A percentile compares a stretch with the other conserved stretches of the same genome.
Conservation (phyloP, 192 early-diverging fungal genomes). For the Paraglomus occultum region DNA sequence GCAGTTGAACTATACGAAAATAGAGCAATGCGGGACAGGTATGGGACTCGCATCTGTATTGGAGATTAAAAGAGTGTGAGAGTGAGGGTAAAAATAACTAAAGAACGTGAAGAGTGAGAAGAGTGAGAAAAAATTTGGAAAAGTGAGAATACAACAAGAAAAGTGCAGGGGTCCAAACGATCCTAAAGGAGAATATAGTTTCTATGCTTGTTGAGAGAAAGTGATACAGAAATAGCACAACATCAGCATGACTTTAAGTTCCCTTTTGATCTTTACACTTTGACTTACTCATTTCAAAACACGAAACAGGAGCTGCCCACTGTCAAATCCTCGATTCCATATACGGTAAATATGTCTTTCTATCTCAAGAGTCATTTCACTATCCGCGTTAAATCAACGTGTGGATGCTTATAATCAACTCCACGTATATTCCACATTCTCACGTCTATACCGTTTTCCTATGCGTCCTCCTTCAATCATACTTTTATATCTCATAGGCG, state of each 20-base stretch:
- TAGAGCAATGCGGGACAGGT: conserved; percentile 95
- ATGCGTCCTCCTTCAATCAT: too few relatives aligned
- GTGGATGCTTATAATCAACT: background rate
- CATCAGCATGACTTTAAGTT: background rate
- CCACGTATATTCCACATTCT: background rate
- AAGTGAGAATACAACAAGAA: background rate
- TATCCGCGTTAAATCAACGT: background rate
- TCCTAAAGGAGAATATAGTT: too few relatives aligned
- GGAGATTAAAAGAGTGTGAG: background rate
- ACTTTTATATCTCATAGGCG: conserved; percentile 46
- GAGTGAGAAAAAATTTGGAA: conserved; percentile 12
- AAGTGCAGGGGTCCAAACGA: too few relatives aligned
- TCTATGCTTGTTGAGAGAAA: too few relatives aligned
- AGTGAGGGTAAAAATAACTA: background rate
- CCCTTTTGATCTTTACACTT: background rate
- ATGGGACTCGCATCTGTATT: conserved; percentile 26
- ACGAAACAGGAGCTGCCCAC: conserved; percentile 58
- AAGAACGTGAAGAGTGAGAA: background rate
- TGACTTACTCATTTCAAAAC: background rate
- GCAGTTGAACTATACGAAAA: conserved; percentile 85
- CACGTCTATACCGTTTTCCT: background rate
- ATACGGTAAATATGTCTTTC: conserved; percentile 45
- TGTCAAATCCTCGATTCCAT: conserved; percentile 73
- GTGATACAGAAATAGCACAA: too few relatives aligned
- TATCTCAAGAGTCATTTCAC: too few relatives aligned